phyloP scores from a whole-genome alignment of 2,329 filamentous ascomycete genomes.

The Sporothrix humicola region DNA sequence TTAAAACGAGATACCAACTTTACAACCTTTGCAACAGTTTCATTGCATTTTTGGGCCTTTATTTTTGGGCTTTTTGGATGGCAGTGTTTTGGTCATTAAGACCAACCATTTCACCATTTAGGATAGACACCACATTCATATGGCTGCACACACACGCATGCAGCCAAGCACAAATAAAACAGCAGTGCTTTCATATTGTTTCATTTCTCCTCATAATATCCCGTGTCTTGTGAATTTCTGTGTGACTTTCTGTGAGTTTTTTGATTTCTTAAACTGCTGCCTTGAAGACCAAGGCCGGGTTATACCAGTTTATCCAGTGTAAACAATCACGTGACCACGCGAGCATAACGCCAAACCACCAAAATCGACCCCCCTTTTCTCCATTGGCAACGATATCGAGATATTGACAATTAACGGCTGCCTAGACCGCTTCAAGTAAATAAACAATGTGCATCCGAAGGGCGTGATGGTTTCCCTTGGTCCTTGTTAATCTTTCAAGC shows the following conservation, averaged over 20 bases:
- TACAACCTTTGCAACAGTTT: too few species aligned
- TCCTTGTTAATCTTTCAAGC: not conserved
- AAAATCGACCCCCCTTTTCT: constrained; percentile 10
- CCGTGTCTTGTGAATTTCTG: not conserved
- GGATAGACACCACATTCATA: not conserved
- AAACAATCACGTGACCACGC: constrained; percentile 11
- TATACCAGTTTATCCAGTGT: not conserved
- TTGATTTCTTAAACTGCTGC: not conserved
- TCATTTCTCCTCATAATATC: not conserved
- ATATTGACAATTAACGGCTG: not conserved
- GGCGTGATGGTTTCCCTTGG: not conserved
- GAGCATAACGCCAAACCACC: not conserved
- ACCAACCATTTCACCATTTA: not conserved
- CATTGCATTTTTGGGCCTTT: not conserved
- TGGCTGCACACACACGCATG: not conserved
- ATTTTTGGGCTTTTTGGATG: not conserved
- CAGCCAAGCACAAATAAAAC: not conserved
- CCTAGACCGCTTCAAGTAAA: constrained; percentile 1
- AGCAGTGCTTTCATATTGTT: not conserved
- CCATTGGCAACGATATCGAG: not conserved
- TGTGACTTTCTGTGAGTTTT: not conserved
- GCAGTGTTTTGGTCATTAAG: not conserved
- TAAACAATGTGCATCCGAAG: not conserved
- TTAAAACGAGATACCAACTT: constrained; percentile 21
- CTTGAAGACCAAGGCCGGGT: not conserved